Evolutionary conservation across 495 filamentous ascomycete species (phyloP).

Genomic region (Trichocladium antarcticum): DNA sequence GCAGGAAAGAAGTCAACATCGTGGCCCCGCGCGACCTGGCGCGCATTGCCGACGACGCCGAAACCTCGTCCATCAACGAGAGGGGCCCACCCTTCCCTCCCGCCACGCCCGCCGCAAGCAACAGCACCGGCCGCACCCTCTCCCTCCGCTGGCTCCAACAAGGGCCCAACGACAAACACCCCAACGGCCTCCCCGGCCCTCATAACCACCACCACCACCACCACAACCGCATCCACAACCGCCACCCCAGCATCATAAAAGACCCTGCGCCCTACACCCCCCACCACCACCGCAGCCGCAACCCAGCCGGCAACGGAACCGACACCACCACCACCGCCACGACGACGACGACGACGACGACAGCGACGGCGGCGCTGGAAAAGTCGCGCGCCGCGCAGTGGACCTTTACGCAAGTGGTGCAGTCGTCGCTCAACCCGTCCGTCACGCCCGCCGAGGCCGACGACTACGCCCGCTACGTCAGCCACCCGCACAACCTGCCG

Average conservation of each 20-base stretch:
- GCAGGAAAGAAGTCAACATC: constrained; percentile 52
- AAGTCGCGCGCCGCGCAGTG: constrained; percentile 67
- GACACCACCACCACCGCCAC: not conserved
- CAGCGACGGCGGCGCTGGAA: constrained; percentile 33
- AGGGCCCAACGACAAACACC: constrained; percentile 8
- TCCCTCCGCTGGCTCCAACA: constrained; percentile 44
- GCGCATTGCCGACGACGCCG: constrained; percentile 24
- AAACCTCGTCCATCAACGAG: constrained; percentile 29
- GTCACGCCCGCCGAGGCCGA: constrained; percentile 63
- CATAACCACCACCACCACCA: constrained; percentile 1
- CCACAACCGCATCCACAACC: not conserved
- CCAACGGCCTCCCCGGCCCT: constrained; percentile 3
- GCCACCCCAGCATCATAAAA: not conserved
- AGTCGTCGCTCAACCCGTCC: constrained; percentile 58
- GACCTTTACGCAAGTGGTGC: constrained; percentile 76
- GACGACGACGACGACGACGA: not conserved
- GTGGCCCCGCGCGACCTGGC: constrained; percentile 41
- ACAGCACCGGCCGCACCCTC: constrained; percentile 25
- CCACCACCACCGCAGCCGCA: constrained; percentile 1
- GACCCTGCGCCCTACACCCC: not conserved
- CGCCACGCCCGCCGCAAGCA: constrained; percentile 2
- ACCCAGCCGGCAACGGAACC: too few species aligned
- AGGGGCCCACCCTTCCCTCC: constrained; percentile 17
- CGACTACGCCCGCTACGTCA: constrained; percentile 85
- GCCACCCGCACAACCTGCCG: constrained; percentile 79